These are phyloP conservation scores for Xylariaceae sp. DNA, from an alignment of 2,329 filamentous ascomycete genomes.

Conservation along the genomic window DNA sequence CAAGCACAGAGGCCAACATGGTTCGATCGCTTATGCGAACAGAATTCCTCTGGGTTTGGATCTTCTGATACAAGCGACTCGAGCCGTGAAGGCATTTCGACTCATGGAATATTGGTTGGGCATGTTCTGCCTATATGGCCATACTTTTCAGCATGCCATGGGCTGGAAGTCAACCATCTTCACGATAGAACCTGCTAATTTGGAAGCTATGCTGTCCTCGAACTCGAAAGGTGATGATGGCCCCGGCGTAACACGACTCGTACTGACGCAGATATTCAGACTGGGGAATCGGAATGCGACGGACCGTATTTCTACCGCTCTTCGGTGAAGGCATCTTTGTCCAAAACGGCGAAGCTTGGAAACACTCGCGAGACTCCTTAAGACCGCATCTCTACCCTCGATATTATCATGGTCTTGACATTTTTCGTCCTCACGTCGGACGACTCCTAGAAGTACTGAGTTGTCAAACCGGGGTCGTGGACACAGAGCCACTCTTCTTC, in stretches of 20 bases:
- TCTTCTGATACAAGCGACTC: neutral
- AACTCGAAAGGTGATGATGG: neutral
- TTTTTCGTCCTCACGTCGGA: constrained; percentile 11
- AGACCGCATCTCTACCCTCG: constrained; percentile 26
- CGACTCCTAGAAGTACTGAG: constrained; percentile 10
- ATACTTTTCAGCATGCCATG: neutral
- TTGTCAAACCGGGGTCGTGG: constrained; percentile 4
- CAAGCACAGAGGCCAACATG: too few species aligned
- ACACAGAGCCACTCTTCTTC: constrained; percentile 18
- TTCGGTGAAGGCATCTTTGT: constrained; percentile 32
- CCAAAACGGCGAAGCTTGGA: constrained; percentile 27
- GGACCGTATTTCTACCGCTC: constrained; percentile 16
- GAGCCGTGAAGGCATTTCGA: neutral
- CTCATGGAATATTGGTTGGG: constrained; percentile 1
- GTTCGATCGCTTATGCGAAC: neutral
- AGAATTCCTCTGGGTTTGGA: neutral
- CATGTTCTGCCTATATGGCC: neutral
- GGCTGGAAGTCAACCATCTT: constrained; percentile 1
- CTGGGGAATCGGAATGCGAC: constrained; percentile 2
- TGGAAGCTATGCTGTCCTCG: neutral
- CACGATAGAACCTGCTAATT: neutral
- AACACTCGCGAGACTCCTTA: constrained; percentile 27
- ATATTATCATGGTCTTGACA: constrained; percentile 12
- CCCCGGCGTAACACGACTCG: neutral
- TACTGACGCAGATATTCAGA: neutral